These are phyloP conservation scores for Neoscytalidium dimidiatum DNA, from an alignment of 2,329 filamentous ascomycete genomes.

Conservation along the genomic window DNA sequence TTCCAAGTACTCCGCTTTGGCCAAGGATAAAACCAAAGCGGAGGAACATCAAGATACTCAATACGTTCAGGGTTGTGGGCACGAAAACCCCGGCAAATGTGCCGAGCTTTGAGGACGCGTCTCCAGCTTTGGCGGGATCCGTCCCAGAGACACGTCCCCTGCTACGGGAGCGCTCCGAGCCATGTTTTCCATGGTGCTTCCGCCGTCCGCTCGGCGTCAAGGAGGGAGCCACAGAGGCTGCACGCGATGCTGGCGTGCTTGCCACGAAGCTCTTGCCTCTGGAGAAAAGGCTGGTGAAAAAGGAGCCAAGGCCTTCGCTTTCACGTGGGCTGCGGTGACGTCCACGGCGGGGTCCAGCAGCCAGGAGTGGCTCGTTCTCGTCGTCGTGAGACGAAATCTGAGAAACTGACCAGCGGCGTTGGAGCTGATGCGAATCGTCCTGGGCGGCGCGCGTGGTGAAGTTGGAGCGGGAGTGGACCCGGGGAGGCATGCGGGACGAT, in stretches of 20 bases:
- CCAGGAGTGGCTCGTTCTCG: constrained; percentile 27
- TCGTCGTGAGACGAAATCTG: constrained; percentile 34
- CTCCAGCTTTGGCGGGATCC: not conserved
- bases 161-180: not conserved
- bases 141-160: not conserved
- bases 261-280: not conserved
- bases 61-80: constrained; percentile 83
- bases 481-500: constrained; percentile 19
- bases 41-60: constrained; percentile 91
- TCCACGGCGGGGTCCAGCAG: constrained; percentile 40
- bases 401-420: constrained; percentile 38
- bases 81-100: constrained; percentile 71
- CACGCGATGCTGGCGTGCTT: not conserved
- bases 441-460: constrained; percentile 48
- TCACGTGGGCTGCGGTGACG: not conserved
- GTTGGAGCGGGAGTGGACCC: constrained; percentile 28
- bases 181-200: not conserved
- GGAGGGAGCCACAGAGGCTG: constrained; percentile 4
- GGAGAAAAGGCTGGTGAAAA: constrained; percentile 6
- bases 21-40: constrained; percentile 84
- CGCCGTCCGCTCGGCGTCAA: not conserved
- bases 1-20: constrained; percentile 76
- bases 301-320: not conserved
- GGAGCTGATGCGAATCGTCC: constrained; percentile 48
- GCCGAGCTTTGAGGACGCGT: constrained; percentile 62